phyloP scores from a whole-genome alignment of 148 eudicot species.

The Arbutus unedo region DNA sequence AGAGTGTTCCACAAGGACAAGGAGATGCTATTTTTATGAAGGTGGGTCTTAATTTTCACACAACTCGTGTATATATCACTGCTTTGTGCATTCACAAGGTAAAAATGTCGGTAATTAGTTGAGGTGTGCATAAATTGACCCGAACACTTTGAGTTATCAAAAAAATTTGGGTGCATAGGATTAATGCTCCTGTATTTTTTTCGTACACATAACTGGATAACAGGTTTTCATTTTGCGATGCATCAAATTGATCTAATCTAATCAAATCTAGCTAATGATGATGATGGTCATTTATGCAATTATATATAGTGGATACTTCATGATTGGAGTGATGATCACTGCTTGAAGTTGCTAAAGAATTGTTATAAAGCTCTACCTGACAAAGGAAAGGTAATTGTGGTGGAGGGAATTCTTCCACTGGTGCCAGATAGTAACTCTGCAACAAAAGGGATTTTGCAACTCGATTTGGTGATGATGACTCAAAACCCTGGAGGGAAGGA shows the following conservation, averaged over 20 bases:
- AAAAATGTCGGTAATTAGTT: too few species aligned
- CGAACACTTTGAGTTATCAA: too few species aligned
- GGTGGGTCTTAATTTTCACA: neutral
- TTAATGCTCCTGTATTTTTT: too few species aligned
- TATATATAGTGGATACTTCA: neutral
- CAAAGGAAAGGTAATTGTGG: neutral
- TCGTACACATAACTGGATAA: too few species aligned
- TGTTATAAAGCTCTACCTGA: neutral
- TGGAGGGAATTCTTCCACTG: neutral
- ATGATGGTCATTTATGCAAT: too few species aligned
- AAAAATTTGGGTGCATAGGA: too few species aligned
- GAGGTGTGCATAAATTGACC: too few species aligned
- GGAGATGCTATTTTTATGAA: conserved; percentile 4
- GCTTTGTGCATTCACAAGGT: too few species aligned
- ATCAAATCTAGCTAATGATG: neutral
- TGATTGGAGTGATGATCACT: neutral
- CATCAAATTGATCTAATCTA: neutral
- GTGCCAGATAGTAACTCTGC: neutral
- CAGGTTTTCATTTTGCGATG: too few species aligned
- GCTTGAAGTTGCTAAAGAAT: neutral
- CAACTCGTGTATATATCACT: too few species aligned
- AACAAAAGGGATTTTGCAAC: neutral
- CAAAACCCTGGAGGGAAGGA: neutral
- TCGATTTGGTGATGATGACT: neutral
- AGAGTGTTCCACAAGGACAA: neutral